Evolutionary conservation across 768 basidiomycete genomes (phyloP), one percentile per base, ranked within the genome.

Genomic region (Amanita pallidorosea): DNA sequence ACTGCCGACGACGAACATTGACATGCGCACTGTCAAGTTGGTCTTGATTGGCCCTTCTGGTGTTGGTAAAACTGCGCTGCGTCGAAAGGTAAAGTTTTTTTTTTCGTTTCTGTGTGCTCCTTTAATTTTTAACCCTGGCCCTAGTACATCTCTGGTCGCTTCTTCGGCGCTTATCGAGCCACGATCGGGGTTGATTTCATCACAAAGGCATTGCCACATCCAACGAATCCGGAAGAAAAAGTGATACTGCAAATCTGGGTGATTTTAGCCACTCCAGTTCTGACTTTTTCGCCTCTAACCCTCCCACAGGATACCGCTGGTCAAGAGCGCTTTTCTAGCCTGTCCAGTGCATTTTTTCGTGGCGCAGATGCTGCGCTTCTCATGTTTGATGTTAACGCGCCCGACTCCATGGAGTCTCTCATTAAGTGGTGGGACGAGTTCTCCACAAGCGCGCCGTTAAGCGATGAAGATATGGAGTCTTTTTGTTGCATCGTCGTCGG

Each of bases 101-200:
- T 89, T 80, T 90, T 84, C 61, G 80, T 89, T 56, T 81, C 84
- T 7, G 78, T 81, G 23, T 76, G 75, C 8, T 91, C 89, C 64
- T 80, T n/a, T n/a, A n/a, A n/a, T n/a, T 83, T 3, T 33, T 77
- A 75, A 2, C 53, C 48, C 17, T 15, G 37, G 3, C 35, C 25
- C 1, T 57, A 90, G 81, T 92, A 85, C 61, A 80, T 89, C 56
- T 81, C 84, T 8, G 79, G 81, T 23, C 76, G 75, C 11, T 92
- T 91, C 64, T 80, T 84, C 4, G 77, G 75, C 2, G 79, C 80
- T 8, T 92, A 92, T 63, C 72, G 86, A 44, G 84, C 89, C 1
- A 93, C 90, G 2, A 91, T 94, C 37, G 90, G 89, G 17, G 81
- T 85, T n/a, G 89, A 93, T 65, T 93, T 92, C 52, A 86, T 90